Evolutionary conservation across 371 early-diverging fungal species (phyloP).

Genomic region (Apophysomyces elegans): DNA sequence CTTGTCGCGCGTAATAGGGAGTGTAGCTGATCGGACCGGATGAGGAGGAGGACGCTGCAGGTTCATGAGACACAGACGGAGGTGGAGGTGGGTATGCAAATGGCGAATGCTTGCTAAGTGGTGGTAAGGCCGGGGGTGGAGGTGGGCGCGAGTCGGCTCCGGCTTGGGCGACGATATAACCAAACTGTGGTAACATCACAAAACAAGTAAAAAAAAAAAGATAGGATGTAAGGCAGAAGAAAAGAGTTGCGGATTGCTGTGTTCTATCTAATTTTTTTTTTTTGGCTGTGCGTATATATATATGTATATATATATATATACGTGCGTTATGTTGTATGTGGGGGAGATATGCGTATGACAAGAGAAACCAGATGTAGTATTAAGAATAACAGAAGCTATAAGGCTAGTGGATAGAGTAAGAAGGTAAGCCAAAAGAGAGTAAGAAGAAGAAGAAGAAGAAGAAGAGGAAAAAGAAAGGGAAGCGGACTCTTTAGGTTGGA

Average conservation of each 20-base stretch:
- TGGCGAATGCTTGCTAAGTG: conserved; percentile 15
- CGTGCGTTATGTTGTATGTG: background rate
- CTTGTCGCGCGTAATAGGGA: conserved; percentile 25
- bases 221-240: conserved; percentile 3
- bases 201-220: conserved; percentile 15
- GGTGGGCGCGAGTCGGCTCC: conserved; percentile 45
- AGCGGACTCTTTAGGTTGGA: conserved; percentile 7
- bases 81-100: conserved; percentile 21
- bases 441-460: conserved; percentile 13
- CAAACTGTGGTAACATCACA: conserved; percentile 71
- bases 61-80: conserved; percentile 16
- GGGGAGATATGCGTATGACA: background rate
- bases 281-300: conserved; percentile 8
- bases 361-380: conserved; percentile 10
- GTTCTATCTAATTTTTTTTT: conserved; percentile 5
- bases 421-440: conserved; percentile 1
- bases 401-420: background rate
- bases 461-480: background rate
- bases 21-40: conserved; percentile 9
- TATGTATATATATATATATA: conserved; percentile 6
- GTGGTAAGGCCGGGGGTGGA: conserved; percentile 15
- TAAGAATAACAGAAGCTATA: background rate
- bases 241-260: conserved; percentile 8
- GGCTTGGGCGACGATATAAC: conserved; percentile 54
- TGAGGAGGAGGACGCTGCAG: conserved; percentile 16